Base-by-base conservation (phyloP, 768 basidiomycete genomes). In the Roridomyces roridus region DNA sequence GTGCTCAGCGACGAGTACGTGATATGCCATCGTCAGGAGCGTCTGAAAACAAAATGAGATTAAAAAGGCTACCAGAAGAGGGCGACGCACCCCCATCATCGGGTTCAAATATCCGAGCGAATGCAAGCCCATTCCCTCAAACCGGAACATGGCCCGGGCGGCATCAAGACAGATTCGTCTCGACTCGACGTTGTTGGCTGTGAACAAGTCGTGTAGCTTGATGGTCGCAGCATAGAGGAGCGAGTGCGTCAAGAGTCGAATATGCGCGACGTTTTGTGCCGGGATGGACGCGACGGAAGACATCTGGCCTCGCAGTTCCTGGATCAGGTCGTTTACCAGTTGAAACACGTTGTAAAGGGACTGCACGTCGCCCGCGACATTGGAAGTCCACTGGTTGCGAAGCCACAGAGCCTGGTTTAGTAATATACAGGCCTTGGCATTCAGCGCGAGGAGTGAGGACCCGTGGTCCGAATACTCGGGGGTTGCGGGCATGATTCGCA, bases 391-490 rank as follows among this genome's bases (percentile, higher is more conserved):
- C 61, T 80, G 78, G 6, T 77, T 80, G 7, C 80, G 78, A 15
- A 89, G 69, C 43, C 82, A 80, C 9, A 81, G 75, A 8, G 87
- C 82, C 21, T 80, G 77, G 62, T 86, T 85, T 51, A 86, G 82
- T 37, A 88, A 70, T 21, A 85, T 77, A 6, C 81, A 76, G 0
- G 85, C 84, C 60, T 87, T 86, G 51, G 77, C 77, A 42, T 76
- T 72, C 63, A 84, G 65, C 1, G 81, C 74, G 20, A 77, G 71
- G n/a, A 61, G 25, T 9, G 75, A 68, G 24, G 75, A 77, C 10
- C 31, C 31, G 15, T 34, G 15, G 37, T 72, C 76, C 40, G 74
- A 69, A 46, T 67, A 72, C 44, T 63, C 65, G 40, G 69, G 70
- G 26, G 72, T 65, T 7, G 63, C 63, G 28, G 62, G 67, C 39